Percentiles rank a stretch among this genome's conserved stretches.
Evolutionary conservation across 495 filamentous ascomycete species (phyloP).

Genomic region (Evansstolkia leycettana): DNA sequence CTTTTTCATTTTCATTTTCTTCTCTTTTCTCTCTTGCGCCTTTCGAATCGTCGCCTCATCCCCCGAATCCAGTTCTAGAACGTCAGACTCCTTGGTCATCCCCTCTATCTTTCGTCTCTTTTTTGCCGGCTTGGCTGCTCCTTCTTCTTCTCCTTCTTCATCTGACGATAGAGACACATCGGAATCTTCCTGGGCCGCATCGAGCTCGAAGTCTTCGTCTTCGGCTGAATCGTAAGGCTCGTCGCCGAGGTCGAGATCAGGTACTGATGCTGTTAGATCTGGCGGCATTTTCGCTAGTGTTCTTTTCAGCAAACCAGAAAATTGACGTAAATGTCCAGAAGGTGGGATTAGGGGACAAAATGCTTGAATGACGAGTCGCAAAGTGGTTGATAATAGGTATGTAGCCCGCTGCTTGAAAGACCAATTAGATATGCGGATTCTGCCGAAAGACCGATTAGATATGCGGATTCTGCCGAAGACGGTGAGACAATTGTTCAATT

Average conservation of each 20-base stretch:
- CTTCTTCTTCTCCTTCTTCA: conserved; percentile 25
- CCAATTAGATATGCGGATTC: no score
- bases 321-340: no score
- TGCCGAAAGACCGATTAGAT: no score
- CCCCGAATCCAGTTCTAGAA: conserved; percentile 48
- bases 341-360: no score
- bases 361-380: no score
- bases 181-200: conserved; percentile 35
- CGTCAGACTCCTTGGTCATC: conserved; percentile 7
- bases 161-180: conserved; percentile 22
- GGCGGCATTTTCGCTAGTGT: conserved; percentile 13
- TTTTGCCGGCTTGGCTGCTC: conserved; percentile 18
- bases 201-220: conserved; percentile 63
- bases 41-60: conserved; percentile 65
- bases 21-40: conserved; percentile 42
- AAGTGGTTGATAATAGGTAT: no score
- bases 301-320: no score
- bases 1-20: conserved; percentile 31
- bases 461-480: no score
- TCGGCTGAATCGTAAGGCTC: conserved; percentile 60
- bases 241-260: conserved; percentile 27
- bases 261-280: conserved; percentile 7
- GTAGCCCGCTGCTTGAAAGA: no score
- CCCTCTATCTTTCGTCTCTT: conserved; percentile 28
- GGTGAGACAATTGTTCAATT: no score